These are phyloP conservation scores for Penicillium sumatraense DNA, from an alignment of 2,329 filamentous ascomycete species.

Conservation along the genomic window DNA sequence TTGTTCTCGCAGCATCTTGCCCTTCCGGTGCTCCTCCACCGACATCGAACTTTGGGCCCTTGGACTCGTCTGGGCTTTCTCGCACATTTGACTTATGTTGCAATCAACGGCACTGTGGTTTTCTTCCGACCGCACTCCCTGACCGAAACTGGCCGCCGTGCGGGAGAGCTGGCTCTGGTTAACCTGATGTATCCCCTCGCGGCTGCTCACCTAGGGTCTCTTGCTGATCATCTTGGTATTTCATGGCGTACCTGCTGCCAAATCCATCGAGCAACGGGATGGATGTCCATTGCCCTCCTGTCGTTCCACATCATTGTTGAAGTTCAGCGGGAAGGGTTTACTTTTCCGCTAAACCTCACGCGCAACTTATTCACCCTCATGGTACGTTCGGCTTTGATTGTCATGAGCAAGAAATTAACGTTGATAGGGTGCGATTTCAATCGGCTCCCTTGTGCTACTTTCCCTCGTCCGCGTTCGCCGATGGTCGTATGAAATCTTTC, in stretches of 20 bases:
- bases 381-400: slow-evolving; percentile 11
- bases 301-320: slow-evolving; percentile 21
- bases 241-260: slow-evolving; percentile 14
- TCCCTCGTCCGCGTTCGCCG: not conserved
- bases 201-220: slow-evolving; percentile 19
- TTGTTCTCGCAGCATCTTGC: not conserved
- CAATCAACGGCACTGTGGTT: slow-evolving; percentile 21
- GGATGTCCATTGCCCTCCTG: slow-evolving; percentile 23
- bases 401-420: not conserved
- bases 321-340: slow-evolving; percentile 11
- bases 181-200: slow-evolving; percentile 27
- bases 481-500: not conserved
- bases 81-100: slow-evolving; percentile 18
- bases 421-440: not conserved
- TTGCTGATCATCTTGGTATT: slow-evolving; percentile 24
- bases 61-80: slow-evolving; percentile 14
- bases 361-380: slow-evolving; percentile 24
- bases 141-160: slow-evolving; percentile 15
- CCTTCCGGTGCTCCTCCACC: not conserved
- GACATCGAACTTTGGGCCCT: slow-evolving; percentile 7
- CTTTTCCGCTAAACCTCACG: slow-evolving; percentile 11
- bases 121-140: slow-evolving; percentile 18
- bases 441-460: not conserved
- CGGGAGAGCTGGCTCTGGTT: slow-evolving; percentile 26
- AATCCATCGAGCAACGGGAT: slow-evolving; percentile 26